Evolutionary conservation across 2,329 filamentous ascomycete genomes (phyloP).

Genomic region (Cryphonectria naterciae): DNA sequence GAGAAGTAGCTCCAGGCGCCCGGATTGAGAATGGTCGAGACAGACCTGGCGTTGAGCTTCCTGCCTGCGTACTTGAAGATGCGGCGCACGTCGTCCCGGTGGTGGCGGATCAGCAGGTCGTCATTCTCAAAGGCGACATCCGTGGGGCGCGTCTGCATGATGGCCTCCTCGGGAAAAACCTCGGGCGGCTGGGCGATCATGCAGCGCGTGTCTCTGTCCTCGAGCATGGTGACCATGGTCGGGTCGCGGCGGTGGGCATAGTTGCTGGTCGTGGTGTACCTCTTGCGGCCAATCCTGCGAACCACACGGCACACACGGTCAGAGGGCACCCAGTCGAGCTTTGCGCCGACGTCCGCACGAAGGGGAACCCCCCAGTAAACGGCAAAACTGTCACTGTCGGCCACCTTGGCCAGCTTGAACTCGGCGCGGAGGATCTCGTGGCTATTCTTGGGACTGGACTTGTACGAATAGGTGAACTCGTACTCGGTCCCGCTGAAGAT

Average conservation of each 20-base stretch:
- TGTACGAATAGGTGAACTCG: conserved; percentile 43
- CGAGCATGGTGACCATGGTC: conserved; percentile 38
- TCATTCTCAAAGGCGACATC: conserved; percentile 41
- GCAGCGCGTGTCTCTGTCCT: conserved; percentile 33
- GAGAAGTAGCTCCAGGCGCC: conserved; percentile 33
- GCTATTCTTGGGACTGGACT: conserved; percentile 38
- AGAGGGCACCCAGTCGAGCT: conserved; percentile 40
- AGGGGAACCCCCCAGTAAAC: conserved; percentile 43
- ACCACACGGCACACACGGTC: conserved; percentile 42
- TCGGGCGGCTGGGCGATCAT: conserved; percentile 34
- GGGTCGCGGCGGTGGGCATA: conserved; percentile 45
- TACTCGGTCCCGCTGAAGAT: conserved; percentile 36
- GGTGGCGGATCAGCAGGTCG: conserved; percentile 42
- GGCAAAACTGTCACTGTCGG: conserved; percentile 35
- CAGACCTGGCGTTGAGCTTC: conserved; percentile 26
- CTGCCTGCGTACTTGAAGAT: conserved; percentile 33
- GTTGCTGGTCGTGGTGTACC: conserved; percentile 39
- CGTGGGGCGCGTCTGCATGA: conserved; percentile 36
- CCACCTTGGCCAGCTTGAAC: conserved; percentile 31
- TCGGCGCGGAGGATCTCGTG: conserved; percentile 41
- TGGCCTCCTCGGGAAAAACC: conserved; percentile 37
- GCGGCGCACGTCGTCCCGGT: conserved; percentile 34
- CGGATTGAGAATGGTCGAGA: conserved; percentile 35
- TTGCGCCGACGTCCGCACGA: conserved; percentile 34
- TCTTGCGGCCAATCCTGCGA: conserved; percentile 34